These are phyloP conservation scores for Chrysosporium keratinophilum DNA, from an alignment of 2,329 filamentous ascomycete genomes.

Conservation along the genomic window DNA sequence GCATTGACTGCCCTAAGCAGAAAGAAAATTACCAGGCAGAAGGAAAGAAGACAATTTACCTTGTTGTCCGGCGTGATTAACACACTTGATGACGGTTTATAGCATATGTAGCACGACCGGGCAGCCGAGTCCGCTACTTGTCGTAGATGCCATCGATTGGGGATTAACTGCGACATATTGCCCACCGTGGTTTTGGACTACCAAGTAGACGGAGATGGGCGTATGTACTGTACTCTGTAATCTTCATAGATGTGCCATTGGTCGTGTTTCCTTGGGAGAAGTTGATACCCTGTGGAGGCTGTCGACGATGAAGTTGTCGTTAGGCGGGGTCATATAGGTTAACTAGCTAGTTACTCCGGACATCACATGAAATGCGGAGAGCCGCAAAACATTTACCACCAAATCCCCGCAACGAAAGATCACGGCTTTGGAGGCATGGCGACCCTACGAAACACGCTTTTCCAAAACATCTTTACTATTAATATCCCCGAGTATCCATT, in stretches of 20 bases:
- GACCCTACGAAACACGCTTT: background rate
- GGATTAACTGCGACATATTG: slow-evolving; percentile 33
- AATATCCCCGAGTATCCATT: background rate
- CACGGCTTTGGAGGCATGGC: background rate
- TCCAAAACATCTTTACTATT: background rate
- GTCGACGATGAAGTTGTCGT: background rate
- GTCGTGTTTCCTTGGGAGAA: too few relatives aligned
- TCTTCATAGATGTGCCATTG: too few relatives aligned
- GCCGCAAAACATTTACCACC: too few relatives aligned
- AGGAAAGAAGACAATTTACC: slow-evolving; percentile 40
- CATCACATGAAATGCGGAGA: too few relatives aligned
- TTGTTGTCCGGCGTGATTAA: slow-evolving; percentile 83
- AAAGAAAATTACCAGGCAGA: background rate
- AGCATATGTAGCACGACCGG: slow-evolving; percentile 84
- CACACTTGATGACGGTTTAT: slow-evolving; percentile 75
- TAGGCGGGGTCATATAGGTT: too few relatives aligned
- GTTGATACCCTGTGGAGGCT: too few relatives aligned
- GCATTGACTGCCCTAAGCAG: background rate
- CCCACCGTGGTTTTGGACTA: too few relatives aligned
- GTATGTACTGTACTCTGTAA: too few relatives aligned
- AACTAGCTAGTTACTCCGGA: too few relatives aligned
- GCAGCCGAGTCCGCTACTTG: slow-evolving; percentile 75
- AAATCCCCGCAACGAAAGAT: background rate
- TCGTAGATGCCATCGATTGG: slow-evolving; percentile 75
- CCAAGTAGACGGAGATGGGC: too few relatives aligned